Base-by-base conservation (phyloP, 768 basidiomycete genomes). In the Postia placenta region DNA sequence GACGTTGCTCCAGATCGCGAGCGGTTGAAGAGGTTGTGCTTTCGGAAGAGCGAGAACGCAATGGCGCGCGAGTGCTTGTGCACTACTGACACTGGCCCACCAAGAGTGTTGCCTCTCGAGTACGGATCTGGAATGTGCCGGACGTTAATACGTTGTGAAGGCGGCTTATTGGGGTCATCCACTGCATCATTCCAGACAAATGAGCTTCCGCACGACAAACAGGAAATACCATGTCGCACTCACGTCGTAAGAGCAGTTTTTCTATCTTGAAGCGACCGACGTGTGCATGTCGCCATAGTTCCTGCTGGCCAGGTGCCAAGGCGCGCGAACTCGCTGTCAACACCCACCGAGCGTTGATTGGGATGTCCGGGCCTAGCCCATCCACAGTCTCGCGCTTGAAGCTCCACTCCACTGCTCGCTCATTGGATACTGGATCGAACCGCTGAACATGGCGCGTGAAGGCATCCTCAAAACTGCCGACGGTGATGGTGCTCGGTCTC, bases 21-120 rank as follows among this genome's bases (percentile, higher is more conserved):
- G 35, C 54, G 55, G 51, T 51, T 53, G 50, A 62, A 61, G 40
- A 67, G 60, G 26, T 61, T 64, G 47, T 84, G 80, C 48, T 79
- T 77, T 40, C 89, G 79, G 64, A 84, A 83, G 42, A 92, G 78
- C 0, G 88, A 89, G 65, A 89, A 90, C 0, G 86, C 89, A 25
- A 78, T 67, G 3, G 85, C 84, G 47, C 85, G 80, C 1, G 89
- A 87, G 60, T 92, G 89, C 56, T 87, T 87, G 65, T 92, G 90
- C 26, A 92, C 79, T 47, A 85, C 81, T 27, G 79, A 74, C 20
- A 72, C 69, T 0, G 87, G 86, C 1, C 85, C 83, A 27, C 73
- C 74, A 26, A 64, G 67, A 5, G 63, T 66, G 28, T 71, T 72
- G 4, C 60, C 67, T 26, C 63, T 64, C n/a, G 68, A 64, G 51